phyloP scores from a whole-genome alignment of 2,329 filamentous ascomycete species.

The Trichoderma koningiopsis region DNA sequence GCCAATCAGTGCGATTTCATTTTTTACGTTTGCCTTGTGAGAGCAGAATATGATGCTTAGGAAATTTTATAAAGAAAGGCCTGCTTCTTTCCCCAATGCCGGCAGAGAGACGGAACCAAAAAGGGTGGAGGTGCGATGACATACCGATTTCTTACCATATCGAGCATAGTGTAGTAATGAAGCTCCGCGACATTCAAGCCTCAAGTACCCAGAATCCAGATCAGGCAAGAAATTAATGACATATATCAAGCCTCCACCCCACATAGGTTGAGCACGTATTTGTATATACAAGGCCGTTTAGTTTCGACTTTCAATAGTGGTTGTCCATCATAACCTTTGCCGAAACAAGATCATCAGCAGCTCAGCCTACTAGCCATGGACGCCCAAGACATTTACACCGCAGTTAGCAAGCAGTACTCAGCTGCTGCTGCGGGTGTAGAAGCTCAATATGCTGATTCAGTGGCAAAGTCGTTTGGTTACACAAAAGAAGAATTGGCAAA shows the following conservation, averaged over 20 bases:
- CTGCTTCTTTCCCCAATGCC: neutral
- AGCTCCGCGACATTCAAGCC: no score
- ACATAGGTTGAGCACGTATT: neutral
- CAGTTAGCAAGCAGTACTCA: slow-evolving; percentile 43
- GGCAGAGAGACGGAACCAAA: neutral
- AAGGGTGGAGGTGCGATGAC: neutral
- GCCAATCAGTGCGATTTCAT: no score
- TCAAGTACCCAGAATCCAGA: neutral
- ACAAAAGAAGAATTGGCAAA: slow-evolving; percentile 48
- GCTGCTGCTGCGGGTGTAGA: slow-evolving; percentile 35
- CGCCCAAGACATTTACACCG: slow-evolving; percentile 38
- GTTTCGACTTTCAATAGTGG: neutral
- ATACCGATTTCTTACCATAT: slow-evolving; percentile 3
- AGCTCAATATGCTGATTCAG: slow-evolving; percentile 41
- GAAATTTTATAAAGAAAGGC: neutral
- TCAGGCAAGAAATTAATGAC: neutral
- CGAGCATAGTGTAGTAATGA: neutral
- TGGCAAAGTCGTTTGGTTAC: slow-evolving; percentile 58
- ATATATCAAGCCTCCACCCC: neutral
- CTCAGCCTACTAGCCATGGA: slow-evolving; percentile 30
- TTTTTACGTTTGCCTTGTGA: neutral
- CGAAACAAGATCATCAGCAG: neutral
- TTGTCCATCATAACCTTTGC: no score
- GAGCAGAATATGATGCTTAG: neutral
- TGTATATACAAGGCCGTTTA: neutral